A percentile compares a stretch with the other conserved stretches of the same genome.
phyloP scores from a whole-genome alignment of 176 grass and related monocot species.

The Urochloa ruziziensis region DNA sequence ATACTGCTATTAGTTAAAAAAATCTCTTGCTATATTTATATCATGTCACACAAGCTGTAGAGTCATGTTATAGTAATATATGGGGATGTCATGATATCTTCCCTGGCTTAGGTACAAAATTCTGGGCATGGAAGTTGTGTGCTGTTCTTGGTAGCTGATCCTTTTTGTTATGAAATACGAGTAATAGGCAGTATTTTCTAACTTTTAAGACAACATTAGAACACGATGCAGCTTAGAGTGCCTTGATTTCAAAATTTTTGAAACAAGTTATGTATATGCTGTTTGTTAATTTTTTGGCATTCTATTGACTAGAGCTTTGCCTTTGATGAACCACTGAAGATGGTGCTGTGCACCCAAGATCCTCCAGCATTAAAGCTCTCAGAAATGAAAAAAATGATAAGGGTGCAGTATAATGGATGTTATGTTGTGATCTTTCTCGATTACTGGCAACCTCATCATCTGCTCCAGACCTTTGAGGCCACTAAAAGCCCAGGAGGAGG shows the following conservation, averaged over 20 bases:
- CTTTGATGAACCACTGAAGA: constrained; percentile 13
- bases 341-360: constrained; percentile 8
- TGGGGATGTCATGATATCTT: no score
- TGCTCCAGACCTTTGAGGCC: constrained; percentile 12
- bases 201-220: no score
- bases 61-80: no score
- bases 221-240: background rate
- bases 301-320: background rate
- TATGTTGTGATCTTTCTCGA: constrained; percentile 33
- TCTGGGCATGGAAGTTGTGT: background rate
- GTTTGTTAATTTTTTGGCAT: background rate
- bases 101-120: background rate
- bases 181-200: background rate
- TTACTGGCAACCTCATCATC: constrained; percentile 1
- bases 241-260: background rate
- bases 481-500: constrained; percentile 31
- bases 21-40: no score
- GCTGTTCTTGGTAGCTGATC: background rate
- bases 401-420: constrained; percentile 48
- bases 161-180: background rate
- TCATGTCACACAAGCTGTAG: no score
- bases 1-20: no score
- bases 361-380: background rate
- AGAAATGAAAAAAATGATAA: constrained; percentile 48
- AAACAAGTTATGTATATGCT: background rate